Conservation (phyloP, 2,329 filamentous ascomycete genomes). For the Akanthomyces dipterigenus region DNA sequence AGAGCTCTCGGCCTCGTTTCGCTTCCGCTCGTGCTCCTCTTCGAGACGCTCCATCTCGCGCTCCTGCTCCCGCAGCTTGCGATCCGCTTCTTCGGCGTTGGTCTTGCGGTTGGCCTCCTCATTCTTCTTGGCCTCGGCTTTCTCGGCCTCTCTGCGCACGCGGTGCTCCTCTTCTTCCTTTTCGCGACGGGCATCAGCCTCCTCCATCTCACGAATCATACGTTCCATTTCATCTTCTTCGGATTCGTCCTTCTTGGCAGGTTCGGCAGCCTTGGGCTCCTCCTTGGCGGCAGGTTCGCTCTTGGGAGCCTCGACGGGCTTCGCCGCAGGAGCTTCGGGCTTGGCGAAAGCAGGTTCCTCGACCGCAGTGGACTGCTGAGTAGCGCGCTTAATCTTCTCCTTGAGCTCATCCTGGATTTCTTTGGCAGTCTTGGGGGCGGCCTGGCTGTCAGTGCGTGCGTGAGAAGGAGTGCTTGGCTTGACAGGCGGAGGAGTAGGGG, state of each 20-base stretch:
- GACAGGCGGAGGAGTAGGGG: conserved; percentile 72
- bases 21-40: conserved; percentile 59
- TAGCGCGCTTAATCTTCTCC: conserved; percentile 65
- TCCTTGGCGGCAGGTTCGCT: conserved; percentile 27
- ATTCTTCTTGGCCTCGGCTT: conserved; percentile 42
- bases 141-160: conserved; percentile 41
- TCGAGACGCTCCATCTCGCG: conserved; percentile 66
- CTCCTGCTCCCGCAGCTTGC: conserved; percentile 65
- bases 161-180: conserved; percentile 38
- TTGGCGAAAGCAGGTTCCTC: conserved; percentile 23
- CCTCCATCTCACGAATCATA: conserved; percentile 57
- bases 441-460: conserved; percentile 62
- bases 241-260: conserved; percentile 28
- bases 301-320: conserved; percentile 26
- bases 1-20: conserved; percentile 42
- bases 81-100: conserved; percentile 51
- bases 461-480: conserved; percentile 66
- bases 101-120: conserved; percentile 37
- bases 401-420: conserved; percentile 80
- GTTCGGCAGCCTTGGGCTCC: conserved; percentile 24
- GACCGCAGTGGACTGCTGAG: conserved; percentile 27
- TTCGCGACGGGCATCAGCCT: conserved; percentile 44
- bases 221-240: conserved; percentile 53
- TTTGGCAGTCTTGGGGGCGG: conserved; percentile 63
- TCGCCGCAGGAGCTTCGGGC: conserved; percentile 24